phyloP scores from a whole-genome alignment of 371 early-diverging fungal genomes.

The Mortierella sp. region DNA sequence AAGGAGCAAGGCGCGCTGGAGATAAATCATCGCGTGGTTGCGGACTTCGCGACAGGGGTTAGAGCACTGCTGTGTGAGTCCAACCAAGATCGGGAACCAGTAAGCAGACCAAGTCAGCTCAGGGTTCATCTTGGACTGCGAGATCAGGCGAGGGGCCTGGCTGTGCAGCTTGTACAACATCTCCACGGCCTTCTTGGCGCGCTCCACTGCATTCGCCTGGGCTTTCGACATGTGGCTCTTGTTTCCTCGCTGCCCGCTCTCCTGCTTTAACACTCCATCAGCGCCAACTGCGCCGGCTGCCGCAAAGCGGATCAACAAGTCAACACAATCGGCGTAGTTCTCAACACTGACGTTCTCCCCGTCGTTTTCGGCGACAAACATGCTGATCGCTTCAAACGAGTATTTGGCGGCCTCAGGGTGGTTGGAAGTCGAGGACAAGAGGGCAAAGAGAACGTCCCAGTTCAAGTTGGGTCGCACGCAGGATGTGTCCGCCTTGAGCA shows the following conservation, averaged over 20 bases:
- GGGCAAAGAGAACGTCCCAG: constrained; percentile 67
- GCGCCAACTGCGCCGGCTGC: constrained; percentile 63
- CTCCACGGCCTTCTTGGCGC: constrained; percentile 75
- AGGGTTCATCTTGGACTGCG: constrained; percentile 60
- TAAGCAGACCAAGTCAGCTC: constrained; percentile 74
- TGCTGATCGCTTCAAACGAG: constrained; percentile 70
- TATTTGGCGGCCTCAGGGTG: constrained; percentile 72
- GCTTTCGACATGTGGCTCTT: constrained; percentile 53
- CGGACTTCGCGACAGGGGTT: constrained; percentile 78
- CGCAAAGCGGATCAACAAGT: constrained; percentile 69
- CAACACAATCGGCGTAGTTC: constrained; percentile 79
- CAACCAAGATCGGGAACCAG: constrained; percentile 81
- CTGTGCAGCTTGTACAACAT: constrained; percentile 69
- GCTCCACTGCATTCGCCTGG: constrained; percentile 65
- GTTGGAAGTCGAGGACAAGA: constrained; percentile 67
- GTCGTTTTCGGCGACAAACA: constrained; percentile 64
- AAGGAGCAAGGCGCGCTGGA: constrained; percentile 66
- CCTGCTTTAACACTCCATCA: constrained; percentile 52
- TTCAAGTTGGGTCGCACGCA: constrained; percentile 56
- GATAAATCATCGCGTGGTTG: constrained; percentile 71
- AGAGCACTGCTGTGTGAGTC: constrained; percentile 75
- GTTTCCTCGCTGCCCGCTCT: constrained; percentile 48
- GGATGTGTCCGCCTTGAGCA: constrained; percentile 69
- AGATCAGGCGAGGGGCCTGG: constrained; percentile 69
- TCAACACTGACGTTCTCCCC: constrained; percentile 62